Evolutionary conservation across 2,329 filamentous ascomycete genomes (phyloP).

Genomic region (Diaporthe sp.): DNA sequence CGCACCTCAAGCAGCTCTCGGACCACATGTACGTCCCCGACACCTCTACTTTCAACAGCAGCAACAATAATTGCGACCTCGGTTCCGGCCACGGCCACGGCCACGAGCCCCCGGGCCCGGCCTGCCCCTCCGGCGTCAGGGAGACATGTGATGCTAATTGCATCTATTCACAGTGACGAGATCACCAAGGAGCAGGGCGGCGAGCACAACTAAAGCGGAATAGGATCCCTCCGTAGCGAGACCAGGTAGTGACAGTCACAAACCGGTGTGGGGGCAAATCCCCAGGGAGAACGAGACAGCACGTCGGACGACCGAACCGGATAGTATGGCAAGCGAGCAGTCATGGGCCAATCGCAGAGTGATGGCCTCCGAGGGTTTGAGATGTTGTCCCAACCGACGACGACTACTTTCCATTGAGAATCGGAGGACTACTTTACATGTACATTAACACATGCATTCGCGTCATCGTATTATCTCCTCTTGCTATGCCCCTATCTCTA

Average conservation of each 20-base stretch:
- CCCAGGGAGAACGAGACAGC: neutral
- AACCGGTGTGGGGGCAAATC: neutral
- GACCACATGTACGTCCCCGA: constrained; percentile 81
- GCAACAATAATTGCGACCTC: constrained; percentile 3
- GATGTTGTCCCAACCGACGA: constrained; percentile 37
- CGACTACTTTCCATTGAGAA: constrained; percentile 32
- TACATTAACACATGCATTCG: constrained; percentile 52
- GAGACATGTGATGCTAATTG: constrained; percentile 36
- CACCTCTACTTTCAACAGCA: neutral
- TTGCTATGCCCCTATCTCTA: constrained; percentile 39
- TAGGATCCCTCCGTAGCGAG: constrained; percentile 6
- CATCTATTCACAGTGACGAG: constrained; percentile 71
- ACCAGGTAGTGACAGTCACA: neutral
- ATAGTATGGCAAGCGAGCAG: neutral
- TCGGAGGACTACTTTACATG: constrained; percentile 46
- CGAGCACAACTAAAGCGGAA: constrained; percentile 68
- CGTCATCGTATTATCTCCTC: constrained; percentile 24
- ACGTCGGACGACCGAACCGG: constrained; percentile 7
- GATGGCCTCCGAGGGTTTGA: neutral
- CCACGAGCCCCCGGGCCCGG: neutral
- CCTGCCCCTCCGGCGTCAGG: constrained; percentile 25
- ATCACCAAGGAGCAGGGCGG: constrained; percentile 80
- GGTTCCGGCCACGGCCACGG: neutral
- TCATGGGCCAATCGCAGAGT: neutral
- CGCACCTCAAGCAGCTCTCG: constrained; percentile 86